Base-by-base conservation (phyloP, 129 eudicot species). In the Helianthus tuberosus region DNA sequence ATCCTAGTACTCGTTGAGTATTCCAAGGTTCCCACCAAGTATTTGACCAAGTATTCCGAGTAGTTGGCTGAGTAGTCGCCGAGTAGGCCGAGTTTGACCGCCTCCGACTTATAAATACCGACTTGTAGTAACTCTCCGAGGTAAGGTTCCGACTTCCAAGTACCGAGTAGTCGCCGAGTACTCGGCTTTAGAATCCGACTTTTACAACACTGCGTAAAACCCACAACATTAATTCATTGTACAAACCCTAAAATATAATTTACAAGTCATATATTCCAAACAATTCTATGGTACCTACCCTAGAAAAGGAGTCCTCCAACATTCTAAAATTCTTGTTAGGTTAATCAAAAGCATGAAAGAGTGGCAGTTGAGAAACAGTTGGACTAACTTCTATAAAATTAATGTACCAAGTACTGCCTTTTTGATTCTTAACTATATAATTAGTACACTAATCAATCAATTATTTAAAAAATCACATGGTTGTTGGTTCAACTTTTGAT, bases 351-450 rank as follows among this genome's bases (percentile, higher is more conserved):
- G 14, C 69, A 79, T 62, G 76, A 50, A 70, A 54, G 62, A 64
- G 61, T 79, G 15, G 81, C 75, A 77, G 81, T 77, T 67, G 77
- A 78, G 72, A 63, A 78, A 65, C 58, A 78, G 82, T 78, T 79
- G 82, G 77, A 72, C 82, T 61, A 79, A 78, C 72, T 72, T 51
- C 47, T 66, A 43, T 25, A 39, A 73, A 66, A 68, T 12, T 59
- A 11, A 51, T 58, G 69, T 8, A 74, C 51, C 63, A 62, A 62
- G 27, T 17, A 46, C 38, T n/a, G 46, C 53, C 76, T 77, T 77
- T 77, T 68, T 7, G 3, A 39, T 70, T 62, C 58, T 20, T 4
- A 70, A 55, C 55, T 47, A 44, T 72, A 35, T 32, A 16, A 79
- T 65, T 29, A 65, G 13, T 54, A 36, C 54, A 55, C 38, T 67